Conservation (phyloP, 768 basidiomycete genomes). For the Krasilnikovozyma curviuscula region DNA sequence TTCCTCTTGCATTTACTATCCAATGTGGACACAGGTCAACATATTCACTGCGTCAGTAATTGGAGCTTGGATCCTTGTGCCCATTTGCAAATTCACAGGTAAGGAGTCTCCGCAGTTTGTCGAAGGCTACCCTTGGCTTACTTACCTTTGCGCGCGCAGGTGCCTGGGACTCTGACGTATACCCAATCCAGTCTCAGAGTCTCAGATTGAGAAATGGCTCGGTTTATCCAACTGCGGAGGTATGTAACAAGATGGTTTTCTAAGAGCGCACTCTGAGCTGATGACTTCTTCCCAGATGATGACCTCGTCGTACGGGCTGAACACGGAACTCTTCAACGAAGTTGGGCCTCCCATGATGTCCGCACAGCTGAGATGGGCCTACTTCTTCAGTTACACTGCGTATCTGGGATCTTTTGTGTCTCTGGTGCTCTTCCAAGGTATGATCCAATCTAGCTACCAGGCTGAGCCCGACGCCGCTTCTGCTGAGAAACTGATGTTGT, state of each 20-base stretch:
- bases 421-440: conserved; percentile 3
- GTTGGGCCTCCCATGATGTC: background rate
- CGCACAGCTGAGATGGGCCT: no score
- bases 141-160: no score
- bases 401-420: background rate
- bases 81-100: background rate
- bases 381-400: background rate
- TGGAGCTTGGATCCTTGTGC: background rate
- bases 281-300: no score
- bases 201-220: background rate
- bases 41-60: background rate
- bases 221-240: background rate
- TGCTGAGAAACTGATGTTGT: no score
- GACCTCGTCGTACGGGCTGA: background rate
- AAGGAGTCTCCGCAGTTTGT: no score
- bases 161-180: background rate
- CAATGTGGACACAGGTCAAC: conserved; percentile 1
- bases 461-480: no score
- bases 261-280: no score
- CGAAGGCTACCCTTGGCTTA: no score
- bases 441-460: no score
- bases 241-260: no score
- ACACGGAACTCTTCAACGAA: background rate
- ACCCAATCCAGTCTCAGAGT: background rate
- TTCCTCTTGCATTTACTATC: background rate